Evolutionary conservation across 2,329 filamentous ascomycete genomes (phyloP).

Genomic region (Fusarium tricinctum): DNA sequence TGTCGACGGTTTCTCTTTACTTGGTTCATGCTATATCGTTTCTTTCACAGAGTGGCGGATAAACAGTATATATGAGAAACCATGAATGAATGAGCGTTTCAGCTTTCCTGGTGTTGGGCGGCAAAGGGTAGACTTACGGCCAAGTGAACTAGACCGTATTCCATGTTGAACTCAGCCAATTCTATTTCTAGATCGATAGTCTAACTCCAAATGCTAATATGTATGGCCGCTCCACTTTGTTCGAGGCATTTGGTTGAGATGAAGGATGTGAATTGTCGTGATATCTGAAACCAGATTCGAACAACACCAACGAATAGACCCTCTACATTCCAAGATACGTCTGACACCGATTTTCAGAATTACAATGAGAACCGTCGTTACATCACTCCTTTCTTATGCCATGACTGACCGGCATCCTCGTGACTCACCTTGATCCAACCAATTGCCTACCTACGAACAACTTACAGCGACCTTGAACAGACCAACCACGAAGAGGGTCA

Average conservation of each 20-base stretch:
- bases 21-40: background rate
- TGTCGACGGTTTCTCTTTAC: background rate
- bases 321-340: background rate
- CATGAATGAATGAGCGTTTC: background rate
- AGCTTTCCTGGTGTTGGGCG: background rate
- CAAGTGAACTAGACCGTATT: background rate
- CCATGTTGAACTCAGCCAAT: background rate
- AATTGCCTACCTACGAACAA: background rate
- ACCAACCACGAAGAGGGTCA: conserved; percentile 3
- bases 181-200: background rate
- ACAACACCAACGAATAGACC: background rate
- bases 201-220: background rate
- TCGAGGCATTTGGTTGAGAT: conserved; percentile 3
- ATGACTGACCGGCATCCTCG: conserved; percentile 16
- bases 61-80: background rate
- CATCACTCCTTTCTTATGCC: conserved; percentile 11
- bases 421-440: conserved; percentile 15
- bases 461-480: conserved; percentile 16
- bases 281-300: background rate
- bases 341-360: conserved; percentile 9
- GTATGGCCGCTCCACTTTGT: conserved; percentile 6
- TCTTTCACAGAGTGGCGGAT: background rate
- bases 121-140: background rate
- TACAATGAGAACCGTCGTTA: conserved; percentile 19
- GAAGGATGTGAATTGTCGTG: background rate